Percentiles rank a stretch among this genome's conserved stretches.
phyloP scores from a whole-genome alignment of 129 eudicot genomes.

The Centrapalus pauciflorus region DNA sequence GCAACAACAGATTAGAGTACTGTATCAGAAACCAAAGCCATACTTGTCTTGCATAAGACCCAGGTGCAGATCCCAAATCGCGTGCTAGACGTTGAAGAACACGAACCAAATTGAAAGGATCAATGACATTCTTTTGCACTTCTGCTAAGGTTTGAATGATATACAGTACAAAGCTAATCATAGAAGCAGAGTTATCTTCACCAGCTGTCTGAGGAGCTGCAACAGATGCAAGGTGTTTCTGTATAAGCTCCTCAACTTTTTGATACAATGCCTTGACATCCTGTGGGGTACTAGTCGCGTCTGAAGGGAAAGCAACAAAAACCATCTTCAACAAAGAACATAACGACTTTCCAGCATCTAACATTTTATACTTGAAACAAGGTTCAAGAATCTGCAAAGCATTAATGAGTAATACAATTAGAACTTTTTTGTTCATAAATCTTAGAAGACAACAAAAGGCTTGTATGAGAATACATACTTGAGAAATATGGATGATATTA shows the following conservation, averaged over 20 bases:
- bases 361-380: slow-evolving; percentile 91
- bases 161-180: slow-evolving; percentile 83
- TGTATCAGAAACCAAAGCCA: slow-evolving; percentile 1
- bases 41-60: slow-evolving; percentile 78
- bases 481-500: slow-evolving; percentile 90
- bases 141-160: slow-evolving; percentile 80
- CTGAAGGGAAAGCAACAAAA: slow-evolving; percentile 83
- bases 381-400: slow-evolving; percentile 85
- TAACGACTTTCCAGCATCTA: slow-evolving; percentile 90
- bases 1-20: neutral
- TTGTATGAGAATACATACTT: slow-evolving; percentile 38
- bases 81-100: slow-evolving; percentile 96
- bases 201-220: slow-evolving; percentile 82
- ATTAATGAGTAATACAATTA: neutral
- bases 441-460: slow-evolving; percentile 6
- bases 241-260: slow-evolving; percentile 83
- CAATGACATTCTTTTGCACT: slow-evolving; percentile 77
- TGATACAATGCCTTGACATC: slow-evolving; percentile 79
- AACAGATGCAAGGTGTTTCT: slow-evolving; percentile 83
- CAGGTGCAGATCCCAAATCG: slow-evolving; percentile 74
- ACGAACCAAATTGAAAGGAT: slow-evolving; percentile 68
- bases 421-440: neutral
- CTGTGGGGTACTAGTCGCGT: slow-evolving; percentile 69
- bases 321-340: slow-evolving; percentile 94
- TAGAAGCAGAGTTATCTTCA: slow-evolving; percentile 87